Conservation (phyloP, 352 stramenopile genomes). For the Blastocystis sp. region DNA sequence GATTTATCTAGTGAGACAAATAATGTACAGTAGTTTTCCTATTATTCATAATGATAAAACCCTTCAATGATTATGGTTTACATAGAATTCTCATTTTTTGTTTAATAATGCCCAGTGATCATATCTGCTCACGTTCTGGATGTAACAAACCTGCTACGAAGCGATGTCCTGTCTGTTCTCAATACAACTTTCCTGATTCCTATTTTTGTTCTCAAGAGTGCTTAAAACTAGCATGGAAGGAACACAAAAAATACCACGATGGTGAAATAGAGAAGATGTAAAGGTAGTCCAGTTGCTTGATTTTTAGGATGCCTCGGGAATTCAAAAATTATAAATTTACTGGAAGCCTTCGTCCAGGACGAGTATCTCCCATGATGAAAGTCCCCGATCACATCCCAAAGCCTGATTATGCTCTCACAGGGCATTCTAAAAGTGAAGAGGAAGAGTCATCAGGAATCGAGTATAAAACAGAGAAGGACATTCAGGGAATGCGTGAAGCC, state of each 20-base stretch:
- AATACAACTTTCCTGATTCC: constrained; percentile 73
- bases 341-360: constrained; percentile 73
- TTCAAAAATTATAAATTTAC: constrained; percentile 67
- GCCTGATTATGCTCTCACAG: constrained; percentile 68
- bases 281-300: background rate
- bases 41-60: background rate
- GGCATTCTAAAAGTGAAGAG: constrained; percentile 34
- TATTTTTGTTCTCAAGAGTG: constrained; percentile 72
- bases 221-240: constrained; percentile 88
- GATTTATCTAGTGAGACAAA: too few species aligned
- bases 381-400: background rate
- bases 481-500: constrained; percentile 82
- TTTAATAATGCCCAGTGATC: background rate
- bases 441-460: constrained; percentile 71
- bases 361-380: constrained; percentile 70
- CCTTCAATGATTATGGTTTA: background rate
- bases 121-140: constrained; percentile 61
- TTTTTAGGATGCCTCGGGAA: constrained; percentile 64
- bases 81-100: constrained; percentile 18
- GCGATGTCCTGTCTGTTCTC: constrained; percentile 81
- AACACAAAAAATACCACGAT: constrained; percentile 90
- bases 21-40: background rate
- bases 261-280: constrained; percentile 79
- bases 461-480: constrained; percentile 85
- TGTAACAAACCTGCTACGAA: constrained; percentile 76